Base-by-base conservation (phyloP, 352 stramenopile genomes). In the Globisporangium barbulae region DNA sequence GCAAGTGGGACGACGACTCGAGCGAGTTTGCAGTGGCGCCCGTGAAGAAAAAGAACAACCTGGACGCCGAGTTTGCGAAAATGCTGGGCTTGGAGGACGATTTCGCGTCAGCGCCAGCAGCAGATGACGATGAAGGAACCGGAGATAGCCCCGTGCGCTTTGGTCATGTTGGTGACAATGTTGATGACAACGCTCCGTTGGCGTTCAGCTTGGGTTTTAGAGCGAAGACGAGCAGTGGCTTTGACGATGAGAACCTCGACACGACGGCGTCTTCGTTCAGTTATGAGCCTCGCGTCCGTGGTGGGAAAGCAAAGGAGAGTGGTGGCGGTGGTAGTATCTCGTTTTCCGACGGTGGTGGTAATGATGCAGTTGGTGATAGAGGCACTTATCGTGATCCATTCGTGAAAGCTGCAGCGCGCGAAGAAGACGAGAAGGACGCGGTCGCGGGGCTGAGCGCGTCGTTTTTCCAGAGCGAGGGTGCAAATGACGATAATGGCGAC, bases 21-120 rank as follows among this genome's bases (percentile, higher is more conserved):
- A 35, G 41, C 19, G 53, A 71, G 15, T 64, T 71, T n/a, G 31
- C 35, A n/a, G 58, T 6, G 31, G 31, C 41, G 2, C 55, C 67
- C 6, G 44, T 62, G 50, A 80, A 76, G 61, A 85, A 83, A 49
- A 87, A 81, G 25, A 65, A 63, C 9, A 64, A 48, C 12, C 68
- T 91, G 7, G 76, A 89, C 50, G 76, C 76, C 53, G 82, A 91
- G 56, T 91, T 91, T 56, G 72, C 76, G 7, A 78, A 85, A 33
- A 89, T 91, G 78, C 57, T 91, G 3, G 78, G 78, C 0, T 64
- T 90, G 0, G 78, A 85, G n/a, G 69, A 83, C 44, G 63, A 83
- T 5, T 64, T 71, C 30, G 58, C 39, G 10, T 19, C 39, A 19
- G 15, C 39, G 5, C n/a, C 37, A 2, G 35, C 41, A 44, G 13